A percentile compares a stretch with the other conserved stretches of the same genome.
phyloP scores from a whole-genome alignment of 257 asterid species.

The Cinchona pubescens region DNA sequence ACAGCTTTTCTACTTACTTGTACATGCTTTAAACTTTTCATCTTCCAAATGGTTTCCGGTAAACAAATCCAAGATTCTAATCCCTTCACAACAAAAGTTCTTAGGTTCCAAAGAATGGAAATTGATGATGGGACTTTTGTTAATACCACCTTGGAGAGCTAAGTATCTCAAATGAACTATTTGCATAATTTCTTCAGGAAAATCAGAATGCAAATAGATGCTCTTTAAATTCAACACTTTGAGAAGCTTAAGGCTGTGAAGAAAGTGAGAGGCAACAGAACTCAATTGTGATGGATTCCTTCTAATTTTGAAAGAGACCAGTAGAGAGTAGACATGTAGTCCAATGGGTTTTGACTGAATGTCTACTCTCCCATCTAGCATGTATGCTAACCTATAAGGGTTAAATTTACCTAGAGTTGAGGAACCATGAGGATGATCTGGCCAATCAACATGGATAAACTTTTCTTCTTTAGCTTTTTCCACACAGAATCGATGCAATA shows the following conservation, averaged over 20 bases:
- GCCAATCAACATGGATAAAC: neutral
- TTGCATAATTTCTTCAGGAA: neutral
- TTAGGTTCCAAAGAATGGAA: neutral
- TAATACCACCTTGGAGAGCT: neutral
- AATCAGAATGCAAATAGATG: neutral
- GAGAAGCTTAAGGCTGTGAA: neutral
- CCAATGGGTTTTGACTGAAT: too few species aligned
- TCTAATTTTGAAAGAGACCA: too few species aligned
- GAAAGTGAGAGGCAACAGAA: too few species aligned
- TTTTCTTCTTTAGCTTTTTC: neutral
- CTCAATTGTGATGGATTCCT: too few species aligned
- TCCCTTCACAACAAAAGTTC: neutral
- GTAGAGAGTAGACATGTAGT: too few species aligned
- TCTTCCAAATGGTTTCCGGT: neutral
- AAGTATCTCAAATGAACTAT: neutral
- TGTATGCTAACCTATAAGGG: neutral
- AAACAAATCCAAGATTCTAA: neutral
- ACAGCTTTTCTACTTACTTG: neutral
- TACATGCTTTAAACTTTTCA: constrained; percentile 4
- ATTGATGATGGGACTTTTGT: neutral
- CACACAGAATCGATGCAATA: neutral
- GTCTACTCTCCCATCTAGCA: neutral
- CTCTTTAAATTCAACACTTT: neutral
- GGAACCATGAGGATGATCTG: neutral
- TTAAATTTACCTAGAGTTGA: neutral